phyloP scores from a whole-genome alignment of 1,139 yeast species.

The Geotrichum candidum region DNA sequence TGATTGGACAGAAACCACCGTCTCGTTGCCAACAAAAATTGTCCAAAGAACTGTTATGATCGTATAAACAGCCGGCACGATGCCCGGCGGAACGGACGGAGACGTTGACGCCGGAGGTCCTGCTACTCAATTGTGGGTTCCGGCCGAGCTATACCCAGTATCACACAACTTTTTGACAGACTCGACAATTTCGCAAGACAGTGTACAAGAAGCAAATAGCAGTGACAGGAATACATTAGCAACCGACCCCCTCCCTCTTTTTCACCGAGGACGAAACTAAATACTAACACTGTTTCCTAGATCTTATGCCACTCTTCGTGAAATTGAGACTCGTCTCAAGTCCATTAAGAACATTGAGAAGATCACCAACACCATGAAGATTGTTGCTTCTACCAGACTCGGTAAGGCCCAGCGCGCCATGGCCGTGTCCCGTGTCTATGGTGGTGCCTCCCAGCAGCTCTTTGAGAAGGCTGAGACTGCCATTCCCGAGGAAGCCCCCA shows the following conservation, averaged over 20 bases:
- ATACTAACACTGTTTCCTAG: constrained; percentile 36
- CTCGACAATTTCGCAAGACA: background rate
- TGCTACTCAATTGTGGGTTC: background rate
- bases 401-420: constrained; percentile 94
- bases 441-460: constrained; percentile 73
- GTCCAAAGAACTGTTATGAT: background rate
- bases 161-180: background rate
- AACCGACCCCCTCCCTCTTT: background rate
- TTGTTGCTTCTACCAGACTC: constrained; percentile 97
- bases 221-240: background rate
- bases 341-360: constrained; percentile 97
- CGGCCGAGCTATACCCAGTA: background rate
- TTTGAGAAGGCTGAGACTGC: constrained; percentile 74
- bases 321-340: constrained; percentile 95
- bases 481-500: constrained; percentile 41
- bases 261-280: background rate
- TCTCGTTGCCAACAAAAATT: background rate
- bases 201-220: background rate
- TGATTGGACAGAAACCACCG: constrained; percentile 12
- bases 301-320: constrained; percentile 97
- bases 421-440: constrained; percentile 81
- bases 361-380: constrained; percentile 98
- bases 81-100: background rate
- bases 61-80: background rate
- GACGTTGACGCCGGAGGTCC: background rate